A percentile compares a stretch with the other conserved stretches of the same genome.
phyloP scores from a whole-genome alignment of 352 stramenopile species.

The Phytopythium chamaehyphon region DNA sequence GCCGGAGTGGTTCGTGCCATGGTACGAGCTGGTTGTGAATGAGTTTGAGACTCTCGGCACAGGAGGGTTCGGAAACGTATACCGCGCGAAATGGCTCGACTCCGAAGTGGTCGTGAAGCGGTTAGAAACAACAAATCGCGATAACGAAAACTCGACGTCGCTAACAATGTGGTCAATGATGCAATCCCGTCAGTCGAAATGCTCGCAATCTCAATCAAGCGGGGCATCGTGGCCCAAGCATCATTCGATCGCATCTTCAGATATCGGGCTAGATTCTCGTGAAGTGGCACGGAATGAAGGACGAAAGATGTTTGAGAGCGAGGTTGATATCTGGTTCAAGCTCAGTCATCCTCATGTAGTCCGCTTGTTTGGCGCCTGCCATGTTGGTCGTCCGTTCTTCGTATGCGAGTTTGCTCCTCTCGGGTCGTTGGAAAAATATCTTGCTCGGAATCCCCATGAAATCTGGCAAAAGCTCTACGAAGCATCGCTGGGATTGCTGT shows the following conservation, averaged over 20 bases:
- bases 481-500: constrained; percentile 23
- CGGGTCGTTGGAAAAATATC: constrained; percentile 12
- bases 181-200: not conserved
- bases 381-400: constrained; percentile 19
- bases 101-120: constrained; percentile 12
- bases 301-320: constrained; percentile 3
- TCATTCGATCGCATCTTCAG: too few species aligned
- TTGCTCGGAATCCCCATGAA: constrained; percentile 14
- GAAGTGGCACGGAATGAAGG: not conserved
- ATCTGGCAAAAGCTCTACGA: constrained; percentile 20
- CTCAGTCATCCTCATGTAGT: constrained; percentile 17
- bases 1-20: constrained; percentile 1
- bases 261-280: too few species aligned
- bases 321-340: constrained; percentile 8
- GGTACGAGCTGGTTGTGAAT: constrained; percentile 1
- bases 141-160: not conserved
- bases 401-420: constrained; percentile 20
- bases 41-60: not conserved
- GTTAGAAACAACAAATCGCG: not conserved
- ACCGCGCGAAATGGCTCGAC: constrained; percentile 12
- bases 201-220: too few species aligned
- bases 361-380: constrained; percentile 13
- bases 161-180: not conserved
- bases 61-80: constrained; percentile 7
- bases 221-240: too few species aligned